Evolutionary conservation across 1,139 yeast species (phyloP), one percentile per base, ranked within the genome.

Genomic region (Taphrina pruni): DNA sequence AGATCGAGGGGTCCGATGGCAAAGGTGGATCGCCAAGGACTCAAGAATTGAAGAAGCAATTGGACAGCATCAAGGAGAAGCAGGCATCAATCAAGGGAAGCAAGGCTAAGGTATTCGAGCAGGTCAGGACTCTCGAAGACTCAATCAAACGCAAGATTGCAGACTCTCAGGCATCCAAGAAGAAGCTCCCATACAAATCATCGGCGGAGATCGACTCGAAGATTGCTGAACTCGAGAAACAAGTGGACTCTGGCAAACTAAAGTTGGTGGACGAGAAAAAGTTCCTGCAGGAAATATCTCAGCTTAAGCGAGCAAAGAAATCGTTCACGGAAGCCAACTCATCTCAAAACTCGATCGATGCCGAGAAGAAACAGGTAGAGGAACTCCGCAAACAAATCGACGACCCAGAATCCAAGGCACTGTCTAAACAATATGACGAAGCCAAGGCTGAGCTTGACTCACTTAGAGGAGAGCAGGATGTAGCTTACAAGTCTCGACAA

Each of bases 201-300:
- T 87, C 85, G 73, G 90, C 84, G 61, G 98, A 93, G 74, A 89
- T 93, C 75, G 96, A 92, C 76, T 82, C 83, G 71, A 86, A 88
- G 80, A 86, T 93, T 78, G 79, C 80, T 73, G 82, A 84, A 48
- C 85, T 92, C 76, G 97, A 94, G 78, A 84, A 83, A 62, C 83
- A 85, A 74, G 88, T 94, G 73, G 92, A 90, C 72, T 81, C 90
- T 67, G 99, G 99, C 72, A 82, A 84, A 68, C 83, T 95, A 79
- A 87, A 91, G 76, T 86, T 95, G 77, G 98, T 93, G 69, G 97
- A 94, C 73, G 99, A 95, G 84, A 89, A 92, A 82, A 85, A 88
- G 78, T 81, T 83, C 74, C 87, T 95, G 75, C 89, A 89, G 81
- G 98, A 94, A 81, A 90, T 92, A 84, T 85, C 92, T 69, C 81